These are phyloP conservation scores for Neoscytalidium dimidiatum DNA, from an alignment of 2,329 filamentous ascomycete species.

Conservation along the genomic window DNA sequence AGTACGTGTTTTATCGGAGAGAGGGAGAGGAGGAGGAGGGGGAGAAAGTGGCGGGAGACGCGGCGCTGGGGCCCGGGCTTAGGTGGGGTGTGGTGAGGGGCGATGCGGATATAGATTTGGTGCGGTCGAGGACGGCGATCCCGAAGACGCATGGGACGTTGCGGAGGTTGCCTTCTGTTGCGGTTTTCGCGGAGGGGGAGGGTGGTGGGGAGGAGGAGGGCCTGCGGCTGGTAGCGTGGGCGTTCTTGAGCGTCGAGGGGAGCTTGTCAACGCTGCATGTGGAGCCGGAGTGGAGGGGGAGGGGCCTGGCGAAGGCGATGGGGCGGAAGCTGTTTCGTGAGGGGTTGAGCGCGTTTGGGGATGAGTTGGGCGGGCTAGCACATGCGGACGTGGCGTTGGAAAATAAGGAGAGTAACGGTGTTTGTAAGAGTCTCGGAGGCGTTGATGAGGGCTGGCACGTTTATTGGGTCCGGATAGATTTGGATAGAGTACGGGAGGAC, in stretches of 20 bases:
- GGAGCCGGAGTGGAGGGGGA: constrained; percentile 60
- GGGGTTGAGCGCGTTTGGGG: constrained; percentile 24
- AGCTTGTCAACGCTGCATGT: constrained; percentile 64
- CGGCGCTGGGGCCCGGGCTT: constrained; percentile 52
- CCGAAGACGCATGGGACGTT: constrained; percentile 54
- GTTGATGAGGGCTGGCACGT: constrained; percentile 53
- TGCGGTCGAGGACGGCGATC: constrained; percentile 56
- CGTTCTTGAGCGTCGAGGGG: constrained; percentile 63
- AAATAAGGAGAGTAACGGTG: constrained; percentile 62
- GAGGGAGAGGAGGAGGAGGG: background rate
- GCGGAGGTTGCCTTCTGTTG: constrained; percentile 40
- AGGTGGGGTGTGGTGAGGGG: constrained; percentile 56
- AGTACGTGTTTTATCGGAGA: constrained; percentile 57
- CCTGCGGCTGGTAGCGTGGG: constrained; percentile 60
- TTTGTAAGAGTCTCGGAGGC: constrained; percentile 65
- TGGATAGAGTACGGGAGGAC: constrained; percentile 23
- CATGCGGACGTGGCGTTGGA: constrained; percentile 63
- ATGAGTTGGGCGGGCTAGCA: background rate
- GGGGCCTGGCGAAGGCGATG: constrained; percentile 64
- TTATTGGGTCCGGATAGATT: constrained; percentile 58
- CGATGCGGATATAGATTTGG: constrained; percentile 57
- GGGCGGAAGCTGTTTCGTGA: constrained; percentile 60
- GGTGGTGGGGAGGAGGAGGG: constrained; percentile 22
- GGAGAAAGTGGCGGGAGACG: constrained; percentile 46
- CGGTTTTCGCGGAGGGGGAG: constrained; percentile 34